Evolutionary conservation across 768 basidiomycete genomes (phyloP), one percentile per base, ranked within the genome.

Genomic region (Lactifluus hygrophoroides): DNA sequence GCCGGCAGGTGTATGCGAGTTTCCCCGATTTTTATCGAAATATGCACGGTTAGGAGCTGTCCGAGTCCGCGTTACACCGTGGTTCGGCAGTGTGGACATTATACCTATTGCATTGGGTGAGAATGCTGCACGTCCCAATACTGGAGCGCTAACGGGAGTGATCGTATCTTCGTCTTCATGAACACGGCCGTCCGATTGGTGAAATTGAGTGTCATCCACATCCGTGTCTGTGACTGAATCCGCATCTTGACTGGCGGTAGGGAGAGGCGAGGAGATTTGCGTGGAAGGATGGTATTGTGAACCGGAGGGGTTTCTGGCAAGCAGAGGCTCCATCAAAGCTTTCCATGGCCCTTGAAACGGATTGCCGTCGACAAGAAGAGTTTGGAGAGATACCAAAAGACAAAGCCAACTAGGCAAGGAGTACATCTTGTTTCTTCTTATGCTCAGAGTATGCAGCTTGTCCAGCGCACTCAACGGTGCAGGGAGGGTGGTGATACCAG

Each of bases 271-370:
- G 60, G 82, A 75, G 42, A 78, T 76, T 28, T 85, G 85, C 2
- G 83, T 84, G 19, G 83, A 84, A 14, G 81, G 82, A 40, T 85
- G 84, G 71, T 83, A 86, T 32, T 76, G 70, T 23, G 85, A 85
- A 2, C 81, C 79, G 66, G 77, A 71, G 25, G 84, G 80, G 23
- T 74, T 69, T 67, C 83, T 83, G 52, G 84, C 77, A 9, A 94
- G 75, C 48, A 97, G 76, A 0, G 94, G 92, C 57, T 88, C 88
- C 25, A 96, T 84, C 53, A 99, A 76, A 32, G 89, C 85, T 67
- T 86, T 84, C 91, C 94, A 96, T 1, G 91, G 90, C 8, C 89
- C 90, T 65, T 90, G 89, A 72, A 99, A 97, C 8, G 94, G 93
- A 69, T 99, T 99, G 17, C 85, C 88, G 62, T 98, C 95, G n/a